Evolutionary conservation across 2,329 filamentous ascomycete genomes (phyloP).

Genomic region (Botrytis paeoniae): DNA sequence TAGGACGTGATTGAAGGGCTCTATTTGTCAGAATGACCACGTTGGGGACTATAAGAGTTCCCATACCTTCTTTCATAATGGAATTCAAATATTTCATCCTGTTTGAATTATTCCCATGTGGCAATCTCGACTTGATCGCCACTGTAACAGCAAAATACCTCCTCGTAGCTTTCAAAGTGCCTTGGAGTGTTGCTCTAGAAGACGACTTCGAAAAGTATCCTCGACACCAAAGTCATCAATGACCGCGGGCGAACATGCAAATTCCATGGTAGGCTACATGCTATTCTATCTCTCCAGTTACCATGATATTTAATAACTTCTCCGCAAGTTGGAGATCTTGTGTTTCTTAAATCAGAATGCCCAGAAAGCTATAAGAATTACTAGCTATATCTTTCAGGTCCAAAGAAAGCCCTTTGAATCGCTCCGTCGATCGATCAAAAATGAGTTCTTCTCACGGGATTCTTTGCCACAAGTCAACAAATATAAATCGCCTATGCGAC

Average conservation of each 20-base stretch:
- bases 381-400: not conserved
- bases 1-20: not conserved
- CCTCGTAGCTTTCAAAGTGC: not conserved
- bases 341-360: constrained; percentile 37
- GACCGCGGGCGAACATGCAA: constrained; percentile 45
- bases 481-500: constrained; percentile 29
- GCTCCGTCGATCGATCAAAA: constrained; percentile 25
- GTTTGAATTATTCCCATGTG: not conserved
- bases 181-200: not conserved
- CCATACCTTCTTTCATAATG: not conserved
- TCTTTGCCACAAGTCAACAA: constrained; percentile 20
- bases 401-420: constrained; percentile 39
- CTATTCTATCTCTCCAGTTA: constrained; percentile 45
- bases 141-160: not conserved
- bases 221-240: not conserved
- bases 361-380: not conserved
- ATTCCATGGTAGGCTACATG: constrained; percentile 42
- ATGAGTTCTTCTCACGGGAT: constrained; percentile 28
- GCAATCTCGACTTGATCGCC: not conserved
- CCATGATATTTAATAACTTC: constrained; percentile 38
- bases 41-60: not conserved
- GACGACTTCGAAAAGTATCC: not conserved
- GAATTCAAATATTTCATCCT: not conserved
- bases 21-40: not conserved
- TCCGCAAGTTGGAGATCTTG: constrained; percentile 34